These are phyloP conservation scores for Penicillium sp. DNA, from an alignment of 2,329 filamentous ascomycete species.

Conservation along the genomic window DNA sequence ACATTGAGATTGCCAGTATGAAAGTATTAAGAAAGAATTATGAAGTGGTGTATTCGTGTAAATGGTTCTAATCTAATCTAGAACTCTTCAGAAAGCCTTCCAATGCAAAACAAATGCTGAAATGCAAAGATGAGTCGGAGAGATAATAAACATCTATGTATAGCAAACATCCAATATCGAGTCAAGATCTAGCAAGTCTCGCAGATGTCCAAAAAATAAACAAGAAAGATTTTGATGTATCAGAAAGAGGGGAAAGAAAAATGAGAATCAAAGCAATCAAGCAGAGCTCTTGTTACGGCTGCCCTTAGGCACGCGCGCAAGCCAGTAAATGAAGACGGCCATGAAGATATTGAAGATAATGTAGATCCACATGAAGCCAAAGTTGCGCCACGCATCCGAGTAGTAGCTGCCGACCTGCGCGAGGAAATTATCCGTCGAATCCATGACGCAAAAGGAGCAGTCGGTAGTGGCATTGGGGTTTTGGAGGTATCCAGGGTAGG, in stretches of 20 bases:
- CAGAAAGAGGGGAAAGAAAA: neutral
- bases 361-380: constrained; percentile 68
- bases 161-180: neutral
- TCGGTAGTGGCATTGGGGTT: constrained; percentile 46
- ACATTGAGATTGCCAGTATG: too few relatives aligned
- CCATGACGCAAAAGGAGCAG: constrained; percentile 54
- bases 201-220: neutral
- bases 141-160: neutral
- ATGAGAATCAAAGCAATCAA: neutral
- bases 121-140: neutral
- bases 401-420: constrained; percentile 44
- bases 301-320: constrained; percentile 57
- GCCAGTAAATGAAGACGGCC: constrained; percentile 63
- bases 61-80: neutral
- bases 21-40: neutral
- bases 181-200: neutral
- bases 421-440: constrained; percentile 51
- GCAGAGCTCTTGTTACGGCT: constrained; percentile 21
- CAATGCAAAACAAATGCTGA: neutral
- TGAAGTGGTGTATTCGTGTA: neutral
- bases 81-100: neutral
- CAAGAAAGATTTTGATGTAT: neutral
- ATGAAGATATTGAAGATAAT: constrained; percentile 63
- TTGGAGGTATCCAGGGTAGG: constrained; percentile 43
- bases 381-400: constrained; percentile 65